Evolutionary conservation across 2,329 filamentous ascomycete species (phyloP), one percentile per base, ranked within the genome.

Genomic region (Diaporthe destruens): DNA sequence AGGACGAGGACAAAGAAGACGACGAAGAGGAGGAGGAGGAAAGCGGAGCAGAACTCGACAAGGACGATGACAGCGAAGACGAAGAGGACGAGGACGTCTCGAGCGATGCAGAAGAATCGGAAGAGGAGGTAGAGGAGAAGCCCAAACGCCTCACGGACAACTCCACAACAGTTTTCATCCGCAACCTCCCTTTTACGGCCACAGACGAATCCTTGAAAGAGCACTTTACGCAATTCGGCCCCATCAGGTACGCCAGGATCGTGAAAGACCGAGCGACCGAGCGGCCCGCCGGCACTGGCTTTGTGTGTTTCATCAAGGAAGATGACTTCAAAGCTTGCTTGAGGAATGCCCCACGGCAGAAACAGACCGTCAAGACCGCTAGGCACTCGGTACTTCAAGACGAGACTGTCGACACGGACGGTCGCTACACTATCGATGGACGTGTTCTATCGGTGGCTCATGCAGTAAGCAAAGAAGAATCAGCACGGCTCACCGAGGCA

Each of bases 131-230:
- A 5, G 83, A 85, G 2, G 81, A 82, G 3, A 72, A 81, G 72
- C 78, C 80, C 74, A 78, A 82, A 63, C 77, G 80, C 74, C 84
- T 80, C 34, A 88, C 85, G 20, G 90, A 93, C 80, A 94, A 94
- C 77, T 90, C 90, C 2, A 90, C 90, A 47, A 98, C 95, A 0
- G 83, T 98, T 18, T 99, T 99, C 83, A 89, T 99, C 77, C 94
- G 96, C 76, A 99, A 99, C 80, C 85, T 99, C 16, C 96, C 97
- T 0, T 99, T 97, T 82, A 95, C 93, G 2, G 91, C 91, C 55
- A 93, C 93, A 23, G 95, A 99, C 77, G 92, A 95, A 67, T 88
- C 90, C 63, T 89, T 99, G 56, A 93, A 95, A 79, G 87, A 91
- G 66, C 96, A 98, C 80, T 99, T 99, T 79, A 85, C 86, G n/a